Percentiles rank a stretch among this genome's conserved stretches.
These are phyloP conservation scores for Entomortierella chlamydospora DNA, from an alignment of 192 early-diverging fungal species.

Conservation along the genomic window DNA sequence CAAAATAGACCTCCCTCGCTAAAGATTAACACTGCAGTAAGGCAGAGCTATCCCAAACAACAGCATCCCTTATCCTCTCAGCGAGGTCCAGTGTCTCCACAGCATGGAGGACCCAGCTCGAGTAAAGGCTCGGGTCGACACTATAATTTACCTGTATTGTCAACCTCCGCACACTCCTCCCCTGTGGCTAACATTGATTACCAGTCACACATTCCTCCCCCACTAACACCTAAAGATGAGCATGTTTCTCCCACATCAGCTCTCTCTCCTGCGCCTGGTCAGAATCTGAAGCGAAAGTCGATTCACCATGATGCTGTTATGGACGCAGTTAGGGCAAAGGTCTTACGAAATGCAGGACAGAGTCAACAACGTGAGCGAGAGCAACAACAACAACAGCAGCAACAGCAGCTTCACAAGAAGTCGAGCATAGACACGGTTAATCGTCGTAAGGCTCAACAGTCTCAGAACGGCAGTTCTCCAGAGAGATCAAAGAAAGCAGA, in stretches of 20 bases:
- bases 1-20: constrained; percentile 23
- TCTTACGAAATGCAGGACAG: constrained; percentile 48
- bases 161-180: constrained; percentile 38
- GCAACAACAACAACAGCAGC: constrained; percentile 20
- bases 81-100: constrained; percentile 10
- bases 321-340: constrained; percentile 58
- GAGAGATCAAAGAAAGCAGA: constrained; percentile 17
- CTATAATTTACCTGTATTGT: constrained; percentile 18
- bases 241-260: constrained; percentile 46
- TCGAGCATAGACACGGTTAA: neutral
- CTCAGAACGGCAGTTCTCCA: constrained; percentile 15
- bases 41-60: constrained; percentile 23
- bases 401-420: constrained; percentile 29
- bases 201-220: constrained; percentile 49
- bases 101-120: constrained; percentile 5
- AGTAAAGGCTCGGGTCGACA: constrained; percentile 27
- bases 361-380: constrained; percentile 31
- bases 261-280: constrained; percentile 23
- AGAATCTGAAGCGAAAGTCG: constrained; percentile 51
- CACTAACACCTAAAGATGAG: constrained; percentile 48
- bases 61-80: constrained; percentile 6
- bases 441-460: constrained; percentile 25
- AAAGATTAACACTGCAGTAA: constrained; percentile 35
- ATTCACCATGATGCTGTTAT: constrained; percentile 60
- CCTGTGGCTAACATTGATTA: constrained; percentile 35